Evolutionary conservation across 768 basidiomycete genomes (phyloP).

Genomic region (Russula earlei): DNA sequence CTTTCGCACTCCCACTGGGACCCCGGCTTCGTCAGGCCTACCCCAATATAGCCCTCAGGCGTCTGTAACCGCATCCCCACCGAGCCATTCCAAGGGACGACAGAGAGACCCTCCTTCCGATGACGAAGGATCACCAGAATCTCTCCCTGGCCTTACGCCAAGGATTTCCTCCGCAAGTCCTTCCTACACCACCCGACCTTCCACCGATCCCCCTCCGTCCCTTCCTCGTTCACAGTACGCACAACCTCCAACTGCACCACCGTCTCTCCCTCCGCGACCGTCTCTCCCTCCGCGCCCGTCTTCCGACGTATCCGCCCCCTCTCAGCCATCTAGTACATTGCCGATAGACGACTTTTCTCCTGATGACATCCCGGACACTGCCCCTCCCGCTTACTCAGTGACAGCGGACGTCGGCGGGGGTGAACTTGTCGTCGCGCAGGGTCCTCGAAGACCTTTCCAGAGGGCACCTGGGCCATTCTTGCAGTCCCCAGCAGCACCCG

Average conservation of each 20-base stretch:
- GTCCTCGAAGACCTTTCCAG: slow-evolving; percentile 58
- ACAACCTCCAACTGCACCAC: background rate
- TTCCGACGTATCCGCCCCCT: background rate
- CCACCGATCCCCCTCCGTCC: background rate
- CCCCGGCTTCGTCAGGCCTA: background rate
- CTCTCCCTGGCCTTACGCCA: slow-evolving; percentile 7
- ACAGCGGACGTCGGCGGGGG: slow-evolving; percentile 43
- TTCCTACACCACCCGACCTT: background rate
- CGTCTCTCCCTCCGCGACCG: slow-evolving; percentile 1
- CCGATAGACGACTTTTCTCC: background rate
- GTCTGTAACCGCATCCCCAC: background rate
- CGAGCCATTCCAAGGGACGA: background rate
- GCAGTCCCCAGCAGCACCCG: background rate
- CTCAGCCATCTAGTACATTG: background rate
- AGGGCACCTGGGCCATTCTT: slow-evolving; percentile 24
- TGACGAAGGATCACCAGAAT: background rate
- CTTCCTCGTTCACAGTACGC: background rate
- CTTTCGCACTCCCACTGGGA: slow-evolving; percentile 10
- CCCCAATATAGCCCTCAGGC: background rate
- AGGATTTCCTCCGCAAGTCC: background rate
- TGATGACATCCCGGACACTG: slow-evolving; percentile 37
- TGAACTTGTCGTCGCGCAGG: slow-evolving; percentile 53
- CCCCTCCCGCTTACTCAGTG: slow-evolving; percentile 64
- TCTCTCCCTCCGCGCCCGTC: slow-evolving; percentile 1
- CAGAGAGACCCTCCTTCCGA: background rate